Conservation (phyloP, 2,329 filamentous ascomycete genomes). For the Helminthosporium solani region DNA sequence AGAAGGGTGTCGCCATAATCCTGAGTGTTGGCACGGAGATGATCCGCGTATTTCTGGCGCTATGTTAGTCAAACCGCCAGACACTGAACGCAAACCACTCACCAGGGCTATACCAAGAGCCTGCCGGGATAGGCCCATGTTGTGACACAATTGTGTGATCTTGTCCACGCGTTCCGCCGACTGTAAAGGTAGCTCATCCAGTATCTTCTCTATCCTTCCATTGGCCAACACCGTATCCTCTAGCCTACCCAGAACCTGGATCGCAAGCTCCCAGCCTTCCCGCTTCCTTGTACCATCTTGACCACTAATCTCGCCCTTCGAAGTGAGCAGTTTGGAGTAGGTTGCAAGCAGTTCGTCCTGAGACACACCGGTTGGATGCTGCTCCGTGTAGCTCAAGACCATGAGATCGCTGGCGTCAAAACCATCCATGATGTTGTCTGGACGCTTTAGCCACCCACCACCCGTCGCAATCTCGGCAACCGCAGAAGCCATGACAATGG, state of each 20-base stretch:
- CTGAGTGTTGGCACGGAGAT: slow-evolving; percentile 69
- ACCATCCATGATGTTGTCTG: slow-evolving; percentile 58
- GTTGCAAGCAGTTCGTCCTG: slow-evolving; percentile 77
- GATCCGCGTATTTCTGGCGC: slow-evolving; percentile 75
- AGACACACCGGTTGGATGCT: slow-evolving; percentile 50
- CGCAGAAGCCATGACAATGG: slow-evolving; percentile 73
- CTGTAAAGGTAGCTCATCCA: slow-evolving; percentile 71
- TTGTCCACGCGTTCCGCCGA: slow-evolving; percentile 75
- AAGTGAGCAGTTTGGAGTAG: slow-evolving; percentile 68
- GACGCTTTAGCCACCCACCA: slow-evolving; percentile 72
- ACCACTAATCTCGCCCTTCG: slow-evolving; percentile 46
- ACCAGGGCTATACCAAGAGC: slow-evolving; percentile 83
- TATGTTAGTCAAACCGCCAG: slow-evolving; percentile 17
- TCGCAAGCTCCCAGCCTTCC: slow-evolving; percentile 87
- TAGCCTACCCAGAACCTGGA: slow-evolving; percentile 78
- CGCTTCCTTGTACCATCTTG: slow-evolving; percentile 31
- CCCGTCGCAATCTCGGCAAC: slow-evolving; percentile 82
- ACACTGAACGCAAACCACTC: slow-evolving; percentile 31
- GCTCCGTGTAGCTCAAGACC: slow-evolving; percentile 65
- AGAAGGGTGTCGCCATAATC: slow-evolving; percentile 84
- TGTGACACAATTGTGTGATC: slow-evolving; percentile 74
- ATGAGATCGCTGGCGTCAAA: slow-evolving; percentile 84
- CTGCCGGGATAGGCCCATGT: slow-evolving; percentile 75
- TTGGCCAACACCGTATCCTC: slow-evolving; percentile 71
- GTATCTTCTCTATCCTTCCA: slow-evolving; percentile 70